These are phyloP conservation scores for Neurospora sp. DNA, from an alignment of 495 filamentous ascomycete genomes.

Conservation along the genomic window DNA sequence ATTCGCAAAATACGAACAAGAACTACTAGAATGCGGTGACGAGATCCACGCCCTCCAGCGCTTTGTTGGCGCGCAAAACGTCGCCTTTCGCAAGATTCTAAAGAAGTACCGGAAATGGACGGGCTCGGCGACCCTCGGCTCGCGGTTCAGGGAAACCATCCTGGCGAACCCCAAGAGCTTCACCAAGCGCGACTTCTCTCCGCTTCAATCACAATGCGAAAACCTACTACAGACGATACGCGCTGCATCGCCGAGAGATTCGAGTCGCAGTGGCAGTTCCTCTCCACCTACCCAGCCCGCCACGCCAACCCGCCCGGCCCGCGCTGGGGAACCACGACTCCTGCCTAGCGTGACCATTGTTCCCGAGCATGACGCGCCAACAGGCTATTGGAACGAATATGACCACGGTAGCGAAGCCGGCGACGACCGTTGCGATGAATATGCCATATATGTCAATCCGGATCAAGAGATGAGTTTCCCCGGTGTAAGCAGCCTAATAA, in stretches of 20 bases:
- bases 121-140: slow-evolving; percentile 44
- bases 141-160: slow-evolving; percentile 48
- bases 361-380: slow-evolving; percentile 8
- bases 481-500: slow-evolving; percentile 32
- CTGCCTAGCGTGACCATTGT: slow-evolving; percentile 4
- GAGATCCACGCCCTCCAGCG: slow-evolving; percentile 51
- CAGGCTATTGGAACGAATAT: slow-evolving; percentile 56
- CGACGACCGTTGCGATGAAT: slow-evolving; percentile 30
- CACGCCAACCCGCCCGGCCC: slow-evolving; percentile 10
- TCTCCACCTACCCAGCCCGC: slow-evolving; percentile 10
- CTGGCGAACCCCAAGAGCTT: slow-evolving; percentile 52
- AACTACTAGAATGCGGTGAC: slow-evolving; percentile 43
- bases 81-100: slow-evolving; percentile 60
- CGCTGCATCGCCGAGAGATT: slow-evolving; percentile 20
- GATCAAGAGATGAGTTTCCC: slow-evolving; percentile 38
- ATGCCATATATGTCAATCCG: slow-evolving; percentile 49
- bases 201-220: slow-evolving; percentile 45
- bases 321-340: slow-evolving; percentile 1
- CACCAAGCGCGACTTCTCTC: slow-evolving; percentile 44
- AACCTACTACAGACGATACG: slow-evolving; percentile 44
- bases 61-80: slow-evolving; percentile 52
- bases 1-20: slow-evolving; percentile 39
- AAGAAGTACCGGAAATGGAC: slow-evolving; percentile 78
- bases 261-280: slow-evolving; percentile 1
- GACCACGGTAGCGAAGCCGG: slow-evolving; percentile 50